Evolutionary conservation across 371 early-diverging fungal genomes (phyloP).

Genomic region (Dinochytrium kinnereticum): DNA sequence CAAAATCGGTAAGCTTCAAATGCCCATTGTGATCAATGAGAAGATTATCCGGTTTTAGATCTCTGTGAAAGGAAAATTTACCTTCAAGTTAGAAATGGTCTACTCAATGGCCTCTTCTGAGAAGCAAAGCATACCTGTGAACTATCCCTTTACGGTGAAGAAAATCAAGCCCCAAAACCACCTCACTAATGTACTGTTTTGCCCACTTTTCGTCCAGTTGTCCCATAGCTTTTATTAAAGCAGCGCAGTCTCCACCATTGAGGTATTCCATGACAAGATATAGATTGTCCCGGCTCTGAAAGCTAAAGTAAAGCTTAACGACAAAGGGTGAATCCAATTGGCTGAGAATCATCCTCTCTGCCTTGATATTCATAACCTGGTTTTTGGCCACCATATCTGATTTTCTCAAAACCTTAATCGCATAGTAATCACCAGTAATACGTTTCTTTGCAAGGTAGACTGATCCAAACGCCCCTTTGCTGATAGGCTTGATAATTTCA

Average conservation of each 20-base stretch:
- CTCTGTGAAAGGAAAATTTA: slow-evolving; percentile 50
- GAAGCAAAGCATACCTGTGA: slow-evolving; percentile 65
- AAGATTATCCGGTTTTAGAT: slow-evolving; percentile 91
- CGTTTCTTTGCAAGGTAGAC: slow-evolving; percentile 87
- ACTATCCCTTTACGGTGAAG: slow-evolving; percentile 83
- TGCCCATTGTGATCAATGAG: slow-evolving; percentile 91
- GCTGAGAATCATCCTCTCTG: slow-evolving; percentile 84
- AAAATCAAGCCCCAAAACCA: slow-evolving; percentile 90
- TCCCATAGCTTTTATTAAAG: slow-evolving; percentile 86
- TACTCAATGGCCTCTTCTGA: too few species aligned
- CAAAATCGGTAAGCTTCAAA: slow-evolving; percentile 94
- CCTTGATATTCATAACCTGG: slow-evolving; percentile 88
- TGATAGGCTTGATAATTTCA: slow-evolving; percentile 90
- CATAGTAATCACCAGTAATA: slow-evolving; percentile 85
- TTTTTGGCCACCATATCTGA: slow-evolving; percentile 92
- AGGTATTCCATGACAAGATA: slow-evolving; percentile 96
- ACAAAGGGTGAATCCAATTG: slow-evolving; percentile 93
- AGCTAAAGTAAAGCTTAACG: slow-evolving; percentile 89
- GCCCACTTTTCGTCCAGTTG: slow-evolving; percentile 90
- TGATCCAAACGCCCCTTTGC: slow-evolving; percentile 90
- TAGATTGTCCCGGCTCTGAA: slow-evolving; percentile 89
- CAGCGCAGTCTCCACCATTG: slow-evolving; percentile 95
- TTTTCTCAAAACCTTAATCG: slow-evolving; percentile 88
- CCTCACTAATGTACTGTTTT: slow-evolving; percentile 91
- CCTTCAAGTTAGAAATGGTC: too few species aligned